A percentile compares a stretch with the other conserved stretches of the same genome.
phyloP scores from a whole-genome alignment of 805 yeast species.

The Candida germanica region DNA sequence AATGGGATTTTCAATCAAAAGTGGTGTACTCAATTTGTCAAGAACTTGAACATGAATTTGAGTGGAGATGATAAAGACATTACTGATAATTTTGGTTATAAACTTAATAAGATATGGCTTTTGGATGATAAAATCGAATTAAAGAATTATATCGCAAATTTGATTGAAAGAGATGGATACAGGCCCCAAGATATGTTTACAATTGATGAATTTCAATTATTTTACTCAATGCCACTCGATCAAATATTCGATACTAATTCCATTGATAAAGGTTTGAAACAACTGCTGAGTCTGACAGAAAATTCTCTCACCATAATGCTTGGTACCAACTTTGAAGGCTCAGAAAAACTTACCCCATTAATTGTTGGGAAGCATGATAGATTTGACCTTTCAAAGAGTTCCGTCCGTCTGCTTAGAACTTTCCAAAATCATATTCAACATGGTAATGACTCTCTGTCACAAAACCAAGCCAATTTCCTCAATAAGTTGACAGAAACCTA shows the following conservation, averaged over 20 bases:
- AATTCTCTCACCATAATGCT: slow-evolving; percentile 53
- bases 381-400: slow-evolving; percentile 31
- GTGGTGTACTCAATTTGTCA: slow-evolving; percentile 53
- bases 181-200: slow-evolving; percentile 54
- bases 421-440: slow-evolving; percentile 6
- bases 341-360: slow-evolving; percentile 58
- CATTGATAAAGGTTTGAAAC: slow-evolving; percentile 41
- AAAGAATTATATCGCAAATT: slow-evolving; percentile 36
- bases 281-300: slow-evolving; percentile 36
- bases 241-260: slow-evolving; percentile 48
- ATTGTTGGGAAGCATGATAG: slow-evolving; percentile 57
- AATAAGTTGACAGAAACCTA: slow-evolving; percentile 49
- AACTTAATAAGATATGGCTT: slow-evolving; percentile 53
- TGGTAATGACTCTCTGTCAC: not conserved
- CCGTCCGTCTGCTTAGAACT: slow-evolving; percentile 10
- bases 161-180: slow-evolving; percentile 33
- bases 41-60: slow-evolving; percentile 50
- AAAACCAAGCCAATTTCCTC: slow-evolving; percentile 13
- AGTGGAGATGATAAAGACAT: slow-evolving; percentile 44
- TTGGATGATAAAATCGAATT: slow-evolving; percentile 54
- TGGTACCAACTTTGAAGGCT: slow-evolving; percentile 60
- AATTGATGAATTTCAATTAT: slow-evolving; percentile 57
- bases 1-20: slow-evolving; percentile 63
- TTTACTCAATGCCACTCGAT: slow-evolving; percentile 59
- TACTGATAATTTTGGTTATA: slow-evolving; percentile 22